A percentile compares a stretch with the other conserved stretches of the same genome.
Evolutionary conservation across 2,329 filamentous ascomycete genomes (phyloP).

Genomic region (Phyllosticta paracitricarpa): DNA sequence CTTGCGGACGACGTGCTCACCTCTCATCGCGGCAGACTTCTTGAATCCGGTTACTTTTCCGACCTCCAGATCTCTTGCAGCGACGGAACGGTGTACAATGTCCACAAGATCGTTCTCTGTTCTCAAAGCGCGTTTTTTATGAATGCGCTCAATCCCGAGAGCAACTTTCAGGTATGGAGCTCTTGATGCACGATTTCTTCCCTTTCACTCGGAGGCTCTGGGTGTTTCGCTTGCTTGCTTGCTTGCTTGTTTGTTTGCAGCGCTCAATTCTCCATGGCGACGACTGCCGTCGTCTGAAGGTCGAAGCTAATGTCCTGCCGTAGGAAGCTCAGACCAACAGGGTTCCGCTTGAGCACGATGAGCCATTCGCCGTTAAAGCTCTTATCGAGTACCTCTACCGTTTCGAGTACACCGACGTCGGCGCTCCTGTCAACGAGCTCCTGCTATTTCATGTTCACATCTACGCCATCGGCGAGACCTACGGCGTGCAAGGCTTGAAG

Average conservation of each 20-base stretch:
- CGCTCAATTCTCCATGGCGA: background rate
- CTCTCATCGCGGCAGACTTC: background rate
- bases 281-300: background rate
- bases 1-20: too few species aligned
- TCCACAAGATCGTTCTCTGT: background rate
- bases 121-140: background rate
- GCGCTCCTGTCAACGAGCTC: background rate
- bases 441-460: background rate
- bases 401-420: background rate
- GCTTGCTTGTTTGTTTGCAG: background rate
- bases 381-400: background rate
- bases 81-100: background rate
- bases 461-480: background rate
- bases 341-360: background rate
- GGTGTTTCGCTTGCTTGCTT: too few species aligned
- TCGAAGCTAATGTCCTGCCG: background rate
- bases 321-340: background rate
- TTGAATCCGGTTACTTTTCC: background rate
- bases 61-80: background rate
- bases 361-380: background rate
- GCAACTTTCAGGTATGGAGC: background rate
- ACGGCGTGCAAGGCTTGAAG: background rate
- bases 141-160: background rate
- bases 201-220: too few species aligned
- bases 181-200: too few species aligned